phyloP scores from a whole-genome alignment of 148 eudicot genomes.

The Simmondsia chinensis region DNA sequence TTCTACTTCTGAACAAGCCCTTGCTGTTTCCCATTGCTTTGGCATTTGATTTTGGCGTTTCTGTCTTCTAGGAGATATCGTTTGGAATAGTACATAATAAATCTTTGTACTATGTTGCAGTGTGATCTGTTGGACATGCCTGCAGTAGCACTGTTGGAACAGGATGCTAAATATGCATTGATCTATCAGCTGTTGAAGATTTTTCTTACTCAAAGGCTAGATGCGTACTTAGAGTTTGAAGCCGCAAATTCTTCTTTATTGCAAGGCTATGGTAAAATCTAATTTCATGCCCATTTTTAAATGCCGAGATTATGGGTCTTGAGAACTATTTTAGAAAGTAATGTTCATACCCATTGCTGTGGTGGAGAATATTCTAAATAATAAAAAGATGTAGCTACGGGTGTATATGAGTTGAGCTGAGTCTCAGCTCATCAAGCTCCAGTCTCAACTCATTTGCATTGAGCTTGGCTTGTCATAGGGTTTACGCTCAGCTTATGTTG shows the following conservation, averaged over 20 bases:
- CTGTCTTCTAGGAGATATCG: background rate
- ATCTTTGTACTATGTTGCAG: constrained; percentile 30
- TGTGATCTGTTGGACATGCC: constrained; percentile 86
- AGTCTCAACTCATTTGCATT: too few species aligned
- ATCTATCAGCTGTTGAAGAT: constrained; percentile 76
- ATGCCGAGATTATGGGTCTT: too few species aligned
- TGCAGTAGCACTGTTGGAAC: constrained; percentile 78
- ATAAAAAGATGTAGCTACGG: too few species aligned
- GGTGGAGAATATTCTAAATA: too few species aligned
- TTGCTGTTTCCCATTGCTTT: background rate
- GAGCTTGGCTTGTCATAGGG: too few species aligned
- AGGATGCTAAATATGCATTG: constrained; percentile 53
- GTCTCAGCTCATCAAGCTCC: too few species aligned
- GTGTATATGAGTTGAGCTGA: too few species aligned
- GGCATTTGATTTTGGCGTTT: background rate
- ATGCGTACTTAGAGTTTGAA: constrained; percentile 58
- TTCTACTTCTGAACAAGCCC: too few species aligned
- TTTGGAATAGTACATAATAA: background rate
- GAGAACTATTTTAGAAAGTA: too few species aligned
- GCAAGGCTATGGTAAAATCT: constrained; percentile 48
- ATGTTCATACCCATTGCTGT: too few species aligned
- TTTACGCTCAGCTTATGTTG: too few species aligned
- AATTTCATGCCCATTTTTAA: background rate
- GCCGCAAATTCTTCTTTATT: constrained; percentile 53
- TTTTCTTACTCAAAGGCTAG: constrained; percentile 71